Percentiles rank a stretch among this genome's conserved stretches.
These are phyloP conservation scores for Aspergillus nanangensis DNA, from an alignment of 495 filamentous ascomycete species.

Conservation along the genomic window DNA sequence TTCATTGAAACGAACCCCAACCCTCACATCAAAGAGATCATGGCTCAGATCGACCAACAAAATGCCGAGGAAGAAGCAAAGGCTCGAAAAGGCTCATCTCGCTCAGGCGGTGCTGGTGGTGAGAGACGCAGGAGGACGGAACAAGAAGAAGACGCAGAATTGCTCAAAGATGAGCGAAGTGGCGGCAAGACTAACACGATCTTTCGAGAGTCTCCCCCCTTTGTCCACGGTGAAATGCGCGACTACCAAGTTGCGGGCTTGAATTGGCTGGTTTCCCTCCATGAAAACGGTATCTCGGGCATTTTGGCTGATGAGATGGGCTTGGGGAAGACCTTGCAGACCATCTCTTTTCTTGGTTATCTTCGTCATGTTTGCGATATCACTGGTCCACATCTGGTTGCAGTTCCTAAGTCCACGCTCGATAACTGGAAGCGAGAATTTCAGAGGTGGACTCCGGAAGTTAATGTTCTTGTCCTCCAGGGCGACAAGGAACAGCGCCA, in stretches of 20 bases:
- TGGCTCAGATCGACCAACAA: constrained; percentile 88
- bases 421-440: constrained; percentile 99
- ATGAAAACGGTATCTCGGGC: constrained; percentile 98
- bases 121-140: constrained; percentile 84
- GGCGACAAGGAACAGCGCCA: constrained; percentile 93
- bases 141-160: constrained; percentile 95
- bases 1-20: constrained; percentile 98
- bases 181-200: constrained; percentile 82
- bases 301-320: constrained; percentile 99
- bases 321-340: constrained; percentile 90
- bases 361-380: constrained; percentile 84
- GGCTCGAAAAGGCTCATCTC: constrained; percentile 65
- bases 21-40: constrained; percentile 83
- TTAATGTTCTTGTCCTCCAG: constrained; percentile 90
- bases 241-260: constrained; percentile 94
- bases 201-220: constrained; percentile 88
- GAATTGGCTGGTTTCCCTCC: constrained; percentile 97
- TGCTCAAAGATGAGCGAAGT: constrained; percentile 84
- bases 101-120: constrained; percentile 79
- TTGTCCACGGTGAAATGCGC: constrained; percentile 82
- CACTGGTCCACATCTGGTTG: constrained; percentile 88
- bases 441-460: constrained; percentile 87
- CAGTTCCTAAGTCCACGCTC: constrained; percentile 93
- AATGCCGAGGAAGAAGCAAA: constrained; percentile 70
- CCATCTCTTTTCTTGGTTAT: constrained; percentile 87